Evolutionary conservation across 495 filamentous ascomycete species (phyloP), one percentile per base, ranked within the genome.

Genomic region (Hypomontagnella monticulosa): DNA sequence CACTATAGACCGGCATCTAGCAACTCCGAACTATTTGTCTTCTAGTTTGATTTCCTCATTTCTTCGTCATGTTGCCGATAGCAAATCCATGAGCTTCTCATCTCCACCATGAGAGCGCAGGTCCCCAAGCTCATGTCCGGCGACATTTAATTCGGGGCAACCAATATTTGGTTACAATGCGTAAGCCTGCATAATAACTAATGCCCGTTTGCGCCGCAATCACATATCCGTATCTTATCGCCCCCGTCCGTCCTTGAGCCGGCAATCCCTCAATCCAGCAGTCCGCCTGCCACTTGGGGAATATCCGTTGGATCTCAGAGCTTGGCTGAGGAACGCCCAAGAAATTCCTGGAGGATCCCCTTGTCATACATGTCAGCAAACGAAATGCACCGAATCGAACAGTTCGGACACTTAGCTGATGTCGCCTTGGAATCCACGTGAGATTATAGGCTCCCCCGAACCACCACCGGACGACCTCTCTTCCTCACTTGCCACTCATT

Each of bases 111-210:
- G 23, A 15, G 33, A 34, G 16, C 67, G 67, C 67, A 70, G 19
- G 61, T 70, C 67, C 67, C 67, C 67, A 69, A 70, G 57, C 18
- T 66, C 50, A 61, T 60, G 67, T 70, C 67, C 67, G 67, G 67
- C 41, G 36, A 66, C 30, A 30, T 54, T 54, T 55, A 57, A 30
- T 54, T 54, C 54, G 61, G 61, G 27, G 18, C 49, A 52, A 36
- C 11, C 46, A 38, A 47, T 66, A 53, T 51, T 27, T 27, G 6
- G 23, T 27, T 43, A 11, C 52, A 34, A 34, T 58, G 55, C 55
- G 55, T 69, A 63, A 62, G 67, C 61, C 16, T 51, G 67, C 67
- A 70, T 64, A 59, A 69, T 64, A 59, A 69, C 41, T 53, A 12
- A 53, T 51, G 56, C 60, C 65, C 41, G 54, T 33, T 47, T 51